phyloP scores from a whole-genome alignment of 176 grass and related monocot genomes.

The Oryza meyeriana region DNA sequence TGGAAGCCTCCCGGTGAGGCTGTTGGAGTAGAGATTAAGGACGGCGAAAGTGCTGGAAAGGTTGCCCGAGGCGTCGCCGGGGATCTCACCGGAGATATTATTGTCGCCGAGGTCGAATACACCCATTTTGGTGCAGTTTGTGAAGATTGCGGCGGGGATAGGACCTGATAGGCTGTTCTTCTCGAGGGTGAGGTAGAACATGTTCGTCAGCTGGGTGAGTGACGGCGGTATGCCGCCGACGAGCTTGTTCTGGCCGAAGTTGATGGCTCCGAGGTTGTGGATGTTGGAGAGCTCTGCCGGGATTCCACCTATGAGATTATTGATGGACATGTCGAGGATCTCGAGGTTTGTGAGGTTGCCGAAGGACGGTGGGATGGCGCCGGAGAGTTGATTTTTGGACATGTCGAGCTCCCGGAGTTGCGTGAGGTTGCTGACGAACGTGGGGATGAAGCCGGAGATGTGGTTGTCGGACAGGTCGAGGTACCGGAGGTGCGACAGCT shows the following conservation, averaged over 20 bases:
- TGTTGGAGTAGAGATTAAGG: constrained; percentile 66
- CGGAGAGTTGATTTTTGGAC: constrained; percentile 31
- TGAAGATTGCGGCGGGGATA: constrained; percentile 55
- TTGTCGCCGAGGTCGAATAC: constrained; percentile 47
- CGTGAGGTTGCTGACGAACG: constrained; percentile 45
- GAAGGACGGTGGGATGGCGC: background rate
- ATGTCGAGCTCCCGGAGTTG: constrained; percentile 37
- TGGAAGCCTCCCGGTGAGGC: constrained; percentile 48
- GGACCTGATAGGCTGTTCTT: constrained; percentile 42
- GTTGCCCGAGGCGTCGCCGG: background rate
- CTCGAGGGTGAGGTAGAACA: constrained; percentile 40
- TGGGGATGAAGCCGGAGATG: constrained; percentile 19
- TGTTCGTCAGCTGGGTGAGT: constrained; percentile 11
- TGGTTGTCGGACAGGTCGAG: constrained; percentile 53
- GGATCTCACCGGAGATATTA: constrained; percentile 47
- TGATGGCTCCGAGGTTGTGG: background rate
- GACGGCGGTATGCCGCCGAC: constrained; percentile 42
- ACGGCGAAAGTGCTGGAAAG: background rate
- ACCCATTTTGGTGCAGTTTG: constrained; percentile 35
- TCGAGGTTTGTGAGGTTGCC: constrained; percentile 27
- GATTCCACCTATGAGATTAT: constrained; percentile 44
- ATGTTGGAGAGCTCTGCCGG: constrained; percentile 59
- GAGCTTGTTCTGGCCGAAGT: no score
- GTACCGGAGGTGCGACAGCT: constrained; percentile 41
- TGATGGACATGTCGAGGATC: constrained; percentile 31